Percentiles rank a stretch among this genome's conserved stretches.
These are phyloP conservation scores for Dendrobium huoshanense DNA, from an alignment of 106 monocot species.

Conservation along the genomic window DNA sequence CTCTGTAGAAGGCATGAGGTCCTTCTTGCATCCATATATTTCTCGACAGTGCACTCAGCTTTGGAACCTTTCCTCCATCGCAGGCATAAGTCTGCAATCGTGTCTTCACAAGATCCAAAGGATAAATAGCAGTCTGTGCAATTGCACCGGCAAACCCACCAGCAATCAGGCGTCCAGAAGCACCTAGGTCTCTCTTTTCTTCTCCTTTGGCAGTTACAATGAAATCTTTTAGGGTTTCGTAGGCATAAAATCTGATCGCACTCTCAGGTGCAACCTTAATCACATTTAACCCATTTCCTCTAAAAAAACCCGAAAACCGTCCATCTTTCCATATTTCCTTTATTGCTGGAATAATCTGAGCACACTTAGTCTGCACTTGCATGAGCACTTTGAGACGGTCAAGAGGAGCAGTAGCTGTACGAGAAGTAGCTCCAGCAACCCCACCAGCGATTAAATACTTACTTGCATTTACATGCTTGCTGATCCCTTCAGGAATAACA, in stretches of 20 bases:
- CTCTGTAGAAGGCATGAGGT: conserved; percentile 87
- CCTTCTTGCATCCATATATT: conserved; percentile 88
- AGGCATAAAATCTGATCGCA: conserved; percentile 88
- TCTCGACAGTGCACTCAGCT: conserved; percentile 49
- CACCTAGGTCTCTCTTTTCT: conserved; percentile 70
- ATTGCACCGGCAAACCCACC: conserved; percentile 90
- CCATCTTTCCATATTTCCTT: conserved; percentile 83
- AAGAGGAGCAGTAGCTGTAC: conserved; percentile 89
- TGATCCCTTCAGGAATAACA: conserved; percentile 84
- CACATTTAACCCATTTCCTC: conserved; percentile 93
- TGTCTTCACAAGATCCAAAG: conserved; percentile 90
- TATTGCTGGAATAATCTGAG: conserved; percentile 46
- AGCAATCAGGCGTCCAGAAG: conserved; percentile 64
- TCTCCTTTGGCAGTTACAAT: conserved; percentile 56
- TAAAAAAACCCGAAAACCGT: conserved; percentile 51
- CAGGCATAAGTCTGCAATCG: conserved; percentile 65
- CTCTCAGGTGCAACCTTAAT: conserved; percentile 92
- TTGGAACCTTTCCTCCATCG: conserved; percentile 52
- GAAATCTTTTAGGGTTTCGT: conserved; percentile 73
- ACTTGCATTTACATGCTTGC: conserved; percentile 74
- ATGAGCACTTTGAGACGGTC: conserved; percentile 81
- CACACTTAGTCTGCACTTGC: conserved; percentile 72
- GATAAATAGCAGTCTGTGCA: conserved; percentile 92
- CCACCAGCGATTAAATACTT: conserved; percentile 90
- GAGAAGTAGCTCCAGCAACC: conserved; percentile 87